Base-by-base conservation (phyloP, 1,284 basidiomycete genomes). In the Austroboletus novae-zelandiae region DNA sequence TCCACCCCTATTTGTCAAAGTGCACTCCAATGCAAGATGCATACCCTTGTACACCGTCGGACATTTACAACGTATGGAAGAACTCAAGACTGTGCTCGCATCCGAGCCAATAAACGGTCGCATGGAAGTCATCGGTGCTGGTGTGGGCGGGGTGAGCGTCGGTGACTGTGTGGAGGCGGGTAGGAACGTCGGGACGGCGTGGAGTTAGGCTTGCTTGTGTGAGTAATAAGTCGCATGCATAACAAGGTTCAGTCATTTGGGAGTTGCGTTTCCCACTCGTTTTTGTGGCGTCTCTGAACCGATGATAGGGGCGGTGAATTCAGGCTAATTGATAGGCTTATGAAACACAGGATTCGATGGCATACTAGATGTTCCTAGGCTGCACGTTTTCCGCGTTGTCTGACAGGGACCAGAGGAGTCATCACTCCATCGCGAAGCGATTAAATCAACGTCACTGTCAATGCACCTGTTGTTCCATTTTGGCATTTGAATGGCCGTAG, bases 131-230 rank as follows among this genome's bases (percentile, higher is more conserved):
- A 74, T 91, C 1, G 96, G 96, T 1, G 90, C 92, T 5, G 92
- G 92, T 10, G 91, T 94, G 30, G 84, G 81, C 0, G 95, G 94
- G 1, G 91, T 96, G 1, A 94, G 94, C 51, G 79, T 98, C 5
- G 91, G 90, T 15, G 95, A 98, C 64, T 95, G 93, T 66, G 80
- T 96, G 27, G 81, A 86, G 61, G 80, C 80, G 5, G 93, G 86
- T 9, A 80, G 82, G 59, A 69, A 63, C 30, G 83, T 72, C 30
- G 86, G 83, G 30, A 58, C 45, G 30, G 53, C 40, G 36, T 78
- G 75, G 76, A 45, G 47, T 45, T 69, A 69, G 45, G 18, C 14
- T n/a, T 17, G 47, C 37, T 35, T 50, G 43, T 48, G 61, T 66
- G 57, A 62, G 62, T 62, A 43, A 52, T 15, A 23, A 37, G 40